These are phyloP conservation scores for Trichoderma sp. DNA, from an alignment of 2,329 filamentous ascomycete genomes.

Conservation along the genomic window DNA sequence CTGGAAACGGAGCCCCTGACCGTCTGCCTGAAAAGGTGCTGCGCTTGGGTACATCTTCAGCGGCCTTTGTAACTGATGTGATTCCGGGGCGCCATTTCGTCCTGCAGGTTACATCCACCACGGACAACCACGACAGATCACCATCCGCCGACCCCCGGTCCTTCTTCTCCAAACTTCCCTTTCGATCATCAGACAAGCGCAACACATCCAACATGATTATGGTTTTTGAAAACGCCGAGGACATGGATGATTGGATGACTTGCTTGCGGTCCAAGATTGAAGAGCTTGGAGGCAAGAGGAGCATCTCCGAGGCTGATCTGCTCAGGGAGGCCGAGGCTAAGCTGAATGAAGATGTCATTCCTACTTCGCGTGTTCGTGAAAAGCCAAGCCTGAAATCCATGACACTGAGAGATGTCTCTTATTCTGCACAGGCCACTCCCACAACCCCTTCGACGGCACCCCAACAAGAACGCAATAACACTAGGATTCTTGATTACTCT, in stretches of 20 bases:
- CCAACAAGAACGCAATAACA: constrained; percentile 26
- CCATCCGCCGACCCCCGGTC: constrained; percentile 57
- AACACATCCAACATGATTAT: constrained; percentile 67
- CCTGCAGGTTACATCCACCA: constrained; percentile 69
- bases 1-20: constrained; percentile 69
- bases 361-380: constrained; percentile 38
- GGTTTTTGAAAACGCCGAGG: constrained; percentile 70
- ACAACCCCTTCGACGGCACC: constrained; percentile 25
- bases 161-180: constrained; percentile 64
- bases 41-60: constrained; percentile 71
- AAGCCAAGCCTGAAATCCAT: constrained; percentile 50
- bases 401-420: constrained; percentile 51
- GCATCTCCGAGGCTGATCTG: constrained; percentile 60
- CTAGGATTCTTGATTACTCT: constrained; percentile 25
- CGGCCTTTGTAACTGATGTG: constrained; percentile 76
- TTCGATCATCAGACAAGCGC: constrained; percentile 56
- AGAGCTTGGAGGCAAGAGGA: constrained; percentile 65
- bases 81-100: constrained; percentile 82
- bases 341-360: constrained; percentile 42
- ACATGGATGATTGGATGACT: constrained; percentile 76
- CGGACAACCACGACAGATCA: constrained; percentile 61
- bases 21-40: constrained; percentile 73
- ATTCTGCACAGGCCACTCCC: constrained; percentile 42
- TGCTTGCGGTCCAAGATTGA: constrained; percentile 71
- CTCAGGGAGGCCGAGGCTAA: constrained; percentile 31